Conservation (phyloP, 2,329 filamentous ascomycete species). For the Tothia fuscella region DNA sequence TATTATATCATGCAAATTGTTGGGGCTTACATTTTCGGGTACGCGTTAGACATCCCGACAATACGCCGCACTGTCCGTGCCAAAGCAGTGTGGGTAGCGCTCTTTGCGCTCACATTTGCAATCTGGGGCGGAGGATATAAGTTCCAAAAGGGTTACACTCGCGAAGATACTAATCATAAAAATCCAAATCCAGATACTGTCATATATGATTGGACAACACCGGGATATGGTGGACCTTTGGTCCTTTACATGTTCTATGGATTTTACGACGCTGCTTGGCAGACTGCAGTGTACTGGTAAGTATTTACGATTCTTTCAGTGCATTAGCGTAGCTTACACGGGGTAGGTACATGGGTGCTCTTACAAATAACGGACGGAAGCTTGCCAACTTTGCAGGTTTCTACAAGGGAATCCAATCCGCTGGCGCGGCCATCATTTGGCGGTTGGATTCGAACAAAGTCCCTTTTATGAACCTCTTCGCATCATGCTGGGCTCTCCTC, state of each 20-base stretch:
- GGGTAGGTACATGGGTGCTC: conserved; percentile 72
- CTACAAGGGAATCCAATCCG: conserved; percentile 87
- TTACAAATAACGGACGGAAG: conserved; percentile 86
- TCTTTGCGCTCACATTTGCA: conserved; percentile 60
- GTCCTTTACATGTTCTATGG: conserved; percentile 87
- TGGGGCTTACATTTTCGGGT: conserved; percentile 62
- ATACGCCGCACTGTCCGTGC: conserved; percentile 57
- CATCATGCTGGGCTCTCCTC: conserved; percentile 63
- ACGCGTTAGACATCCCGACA: conserved; percentile 47
- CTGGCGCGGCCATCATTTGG: conserved; percentile 67
- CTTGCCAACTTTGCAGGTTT: conserved; percentile 84
- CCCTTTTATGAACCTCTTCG: conserved; percentile 62
- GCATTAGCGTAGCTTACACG: conserved; percentile 8
- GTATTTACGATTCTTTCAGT: conserved; percentile 16
- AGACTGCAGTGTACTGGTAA: conserved; percentile 80
- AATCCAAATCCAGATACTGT: conserved; percentile 14
- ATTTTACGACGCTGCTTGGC: conserved; percentile 81
- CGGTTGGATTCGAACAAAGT: conserved; percentile 48
- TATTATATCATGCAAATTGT: conserved; percentile 72
- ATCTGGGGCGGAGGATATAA: conserved; percentile 78
- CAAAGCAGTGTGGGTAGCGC: conserved; percentile 46
- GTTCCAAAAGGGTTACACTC: conserved; percentile 54
- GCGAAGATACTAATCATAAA: conserved; percentile 20
- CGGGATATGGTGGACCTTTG: conserved; percentile 64
- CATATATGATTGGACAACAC: conserved; percentile 50